phyloP scores from a whole-genome alignment of 805 yeast genomes.

The Pichia gijzeniarum region DNA sequence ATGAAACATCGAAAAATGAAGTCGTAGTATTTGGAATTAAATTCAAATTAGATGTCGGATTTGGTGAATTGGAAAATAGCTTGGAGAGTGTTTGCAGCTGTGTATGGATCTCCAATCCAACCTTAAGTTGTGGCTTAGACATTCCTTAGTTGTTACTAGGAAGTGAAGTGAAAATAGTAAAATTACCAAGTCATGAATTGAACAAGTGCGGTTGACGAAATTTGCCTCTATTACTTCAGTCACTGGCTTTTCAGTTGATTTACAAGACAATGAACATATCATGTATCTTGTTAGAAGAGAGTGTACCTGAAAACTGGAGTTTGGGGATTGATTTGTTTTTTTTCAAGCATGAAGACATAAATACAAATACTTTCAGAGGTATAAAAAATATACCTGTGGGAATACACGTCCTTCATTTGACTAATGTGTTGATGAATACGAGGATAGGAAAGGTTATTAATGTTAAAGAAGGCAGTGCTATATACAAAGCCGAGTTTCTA shows the following conservation, averaged over 20 bases:
- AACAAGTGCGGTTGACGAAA: neutral
- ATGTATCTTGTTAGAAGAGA: conserved; percentile 29
- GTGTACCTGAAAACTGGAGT: conserved; percentile 24
- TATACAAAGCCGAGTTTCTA: neutral
- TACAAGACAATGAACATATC: neutral
- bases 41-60: conserved; percentile 38
- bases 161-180: neutral
- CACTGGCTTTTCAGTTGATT: neutral
- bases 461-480: conserved; percentile 27
- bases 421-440: conserved; percentile 31
- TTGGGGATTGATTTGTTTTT: conserved; percentile 25
- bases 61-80: conserved; percentile 62
- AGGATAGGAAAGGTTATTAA: conserved; percentile 35
- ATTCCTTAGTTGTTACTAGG: neutral
- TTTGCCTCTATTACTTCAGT: neutral
- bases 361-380: conserved; percentile 28
- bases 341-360: conserved; percentile 10
- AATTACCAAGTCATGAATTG: no score
- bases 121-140: conserved; percentile 39
- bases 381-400: conserved; percentile 47
- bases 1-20: conserved; percentile 73
- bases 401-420: conserved; percentile 49
- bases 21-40: conserved; percentile 58
- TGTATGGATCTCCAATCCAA: conserved; percentile 93
- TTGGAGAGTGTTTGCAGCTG: conserved; percentile 72